These are phyloP conservation scores for Corchorus olitorius DNA, from an alignment of 345 rosid genomes.

Conservation along the genomic window DNA sequence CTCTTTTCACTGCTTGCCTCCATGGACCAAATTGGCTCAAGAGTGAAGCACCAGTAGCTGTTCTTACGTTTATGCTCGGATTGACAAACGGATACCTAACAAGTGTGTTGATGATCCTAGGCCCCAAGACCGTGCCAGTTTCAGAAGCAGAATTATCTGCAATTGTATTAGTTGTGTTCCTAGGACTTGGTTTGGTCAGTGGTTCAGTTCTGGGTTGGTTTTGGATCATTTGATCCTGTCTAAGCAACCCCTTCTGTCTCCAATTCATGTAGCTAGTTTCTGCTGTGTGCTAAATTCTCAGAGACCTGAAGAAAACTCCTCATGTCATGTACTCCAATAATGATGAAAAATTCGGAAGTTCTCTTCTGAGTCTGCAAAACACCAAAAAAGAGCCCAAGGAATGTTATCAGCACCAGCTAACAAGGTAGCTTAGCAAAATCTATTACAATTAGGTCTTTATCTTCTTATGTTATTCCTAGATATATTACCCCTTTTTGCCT, in stretches of 20 bases:
- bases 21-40: slow-evolving; percentile 83
- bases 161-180: slow-evolving; percentile 66
- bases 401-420: not conserved
- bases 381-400: not conserved
- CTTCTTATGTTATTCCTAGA: not conserved
- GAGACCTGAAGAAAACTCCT: not conserved
- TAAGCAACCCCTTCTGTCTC: not conserved
- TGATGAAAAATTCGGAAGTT: slow-evolving; percentile 2
- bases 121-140: slow-evolving; percentile 67
- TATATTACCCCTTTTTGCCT: not conserved
- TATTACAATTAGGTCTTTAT: not conserved
- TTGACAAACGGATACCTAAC: slow-evolving; percentile 83
- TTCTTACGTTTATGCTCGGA: slow-evolving; percentile 74
- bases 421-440: not conserved
- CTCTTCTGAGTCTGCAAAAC: not conserved
- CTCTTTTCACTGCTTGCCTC: slow-evolving; percentile 68
- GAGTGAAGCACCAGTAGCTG: slow-evolving; percentile 65
- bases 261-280: slow-evolving; percentile 1
- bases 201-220: slow-evolving; percentile 90
- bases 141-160: slow-evolving; percentile 84
- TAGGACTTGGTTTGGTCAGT: slow-evolving; percentile 73
- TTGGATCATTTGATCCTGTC: slow-evolving; percentile 55
- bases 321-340: not conserved
- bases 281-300: not conserved
- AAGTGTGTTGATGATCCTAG: slow-evolving; percentile 81